These are phyloP conservation scores for Aspergillus fumigatiaffinis DNA, from an alignment of 2,329 filamentous ascomycete genomes.

Conservation along the genomic window DNA sequence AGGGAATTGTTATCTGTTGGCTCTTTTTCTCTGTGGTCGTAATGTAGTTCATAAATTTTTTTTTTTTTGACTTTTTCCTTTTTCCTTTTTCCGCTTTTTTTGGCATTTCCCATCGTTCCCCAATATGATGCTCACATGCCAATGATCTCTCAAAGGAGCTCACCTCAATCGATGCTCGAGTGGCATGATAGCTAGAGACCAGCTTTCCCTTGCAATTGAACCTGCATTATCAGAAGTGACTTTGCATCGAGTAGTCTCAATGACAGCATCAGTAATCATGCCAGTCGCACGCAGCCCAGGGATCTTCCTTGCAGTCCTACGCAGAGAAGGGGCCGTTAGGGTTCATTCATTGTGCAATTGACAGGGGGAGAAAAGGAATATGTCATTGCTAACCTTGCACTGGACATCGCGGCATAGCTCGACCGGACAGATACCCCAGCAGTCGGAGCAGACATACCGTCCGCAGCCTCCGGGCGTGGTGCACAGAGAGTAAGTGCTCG, in stretches of 20 bases:
- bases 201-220: background rate
- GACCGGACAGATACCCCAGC: slow-evolving; percentile 33
- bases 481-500: slow-evolving; percentile 32
- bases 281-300: slow-evolving; percentile 33
- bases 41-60: background rate
- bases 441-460: slow-evolving; percentile 30
- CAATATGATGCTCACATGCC: background rate
- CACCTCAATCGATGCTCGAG: background rate
- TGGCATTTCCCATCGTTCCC: background rate
- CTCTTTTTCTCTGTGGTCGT: background rate
- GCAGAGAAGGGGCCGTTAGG: background rate
- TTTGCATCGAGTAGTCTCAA: background rate
- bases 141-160: background rate
- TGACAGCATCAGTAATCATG: slow-evolving; percentile 15
- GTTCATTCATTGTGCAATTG: background rate
- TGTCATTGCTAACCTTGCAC: slow-evolving; percentile 23
- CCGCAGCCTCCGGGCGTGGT: slow-evolving; percentile 26
- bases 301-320: slow-evolving; percentile 31
- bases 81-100: background rate
- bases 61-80: background rate
- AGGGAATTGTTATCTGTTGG: background rate
- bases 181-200: background rate
- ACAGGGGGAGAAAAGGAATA: background rate
- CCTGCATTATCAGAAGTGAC: background rate
- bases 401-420: slow-evolving; percentile 30